phyloP scores from a whole-genome alignment of 495 filamentous ascomycete species.

The Aspergillus hancockii region DNA sequence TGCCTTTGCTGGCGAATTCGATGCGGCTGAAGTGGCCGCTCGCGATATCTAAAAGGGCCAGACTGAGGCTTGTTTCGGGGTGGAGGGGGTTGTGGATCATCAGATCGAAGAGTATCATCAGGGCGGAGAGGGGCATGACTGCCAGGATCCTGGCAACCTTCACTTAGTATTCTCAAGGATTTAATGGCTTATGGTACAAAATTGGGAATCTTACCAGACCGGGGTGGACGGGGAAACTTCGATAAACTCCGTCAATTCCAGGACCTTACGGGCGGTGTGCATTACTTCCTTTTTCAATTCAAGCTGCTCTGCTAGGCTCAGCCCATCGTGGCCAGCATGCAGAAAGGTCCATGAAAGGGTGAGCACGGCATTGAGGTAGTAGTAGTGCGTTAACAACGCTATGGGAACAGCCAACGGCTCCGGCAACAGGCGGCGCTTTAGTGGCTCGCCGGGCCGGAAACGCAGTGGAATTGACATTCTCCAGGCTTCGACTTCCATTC shows the following conservation, averaged over 20 bases:
- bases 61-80: conserved; percentile 25
- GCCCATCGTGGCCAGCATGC: conserved; percentile 9
- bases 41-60: conserved; percentile 29
- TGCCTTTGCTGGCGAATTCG: conserved; percentile 14
- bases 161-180: too few relatives aligned
- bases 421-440: conserved; percentile 14
- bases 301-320: conserved; percentile 5
- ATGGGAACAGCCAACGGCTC: conserved; percentile 13
- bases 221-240: conserved; percentile 22
- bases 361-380: conserved; percentile 19
- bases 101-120: conserved; percentile 38
- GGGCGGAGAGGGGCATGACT: conserved; percentile 28
- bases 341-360: conserved; percentile 23
- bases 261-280: conserved; percentile 17
- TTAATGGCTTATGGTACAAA: too few relatives aligned
- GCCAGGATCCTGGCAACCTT: conserved; percentile 22
- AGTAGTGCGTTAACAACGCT: conserved; percentile 18
- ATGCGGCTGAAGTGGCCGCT: conserved; percentile 32
- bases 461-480: conserved; percentile 13
- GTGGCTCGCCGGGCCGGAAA: conserved; percentile 17
- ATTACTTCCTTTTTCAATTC: conserved; percentile 19
- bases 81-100: conserved; percentile 32
- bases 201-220: conserved; percentile 24
- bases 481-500: conserved; percentile 20
- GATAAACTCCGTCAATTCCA: conserved; percentile 24